These are phyloP conservation scores for Nakataea oryzae DNA, from an alignment of 2,329 filamentous ascomycete genomes.

Conservation along the genomic window DNA sequence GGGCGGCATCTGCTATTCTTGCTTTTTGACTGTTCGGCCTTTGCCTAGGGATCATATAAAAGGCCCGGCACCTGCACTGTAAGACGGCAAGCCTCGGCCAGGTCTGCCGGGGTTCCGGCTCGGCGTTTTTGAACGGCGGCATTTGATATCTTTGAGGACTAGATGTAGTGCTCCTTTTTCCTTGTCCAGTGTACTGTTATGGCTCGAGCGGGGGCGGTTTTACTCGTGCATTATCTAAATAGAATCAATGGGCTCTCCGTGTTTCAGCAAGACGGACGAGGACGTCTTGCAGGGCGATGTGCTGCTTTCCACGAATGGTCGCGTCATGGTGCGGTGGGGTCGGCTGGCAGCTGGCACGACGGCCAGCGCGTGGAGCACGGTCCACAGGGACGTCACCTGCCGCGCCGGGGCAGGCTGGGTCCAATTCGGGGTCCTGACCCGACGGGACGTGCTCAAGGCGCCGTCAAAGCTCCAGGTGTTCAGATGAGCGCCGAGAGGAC, in stretches of 20 bases:
- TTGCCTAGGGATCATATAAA: neutral
- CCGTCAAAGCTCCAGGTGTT: conserved; percentile 4
- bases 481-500: neutral
- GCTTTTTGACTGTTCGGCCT: too few relatives aligned
- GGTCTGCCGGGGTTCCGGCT: neutral
- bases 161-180: neutral
- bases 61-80: neutral
- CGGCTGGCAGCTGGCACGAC: too few relatives aligned
- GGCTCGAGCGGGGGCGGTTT: neutral
- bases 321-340: too few relatives aligned
- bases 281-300: too few relatives aligned
- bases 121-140: neutral
- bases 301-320: too few relatives aligned
- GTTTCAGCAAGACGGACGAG: neutral
- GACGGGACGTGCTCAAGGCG: neutral
- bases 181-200: too few relatives aligned
- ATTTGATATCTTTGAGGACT: neutral
- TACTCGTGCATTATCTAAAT: neutral
- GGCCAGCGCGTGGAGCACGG: neutral
- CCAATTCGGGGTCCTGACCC: neutral
- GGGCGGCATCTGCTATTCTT: neutral
- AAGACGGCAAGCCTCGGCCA: neutral
- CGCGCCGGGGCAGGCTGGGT: neutral
- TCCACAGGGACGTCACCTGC: neutral
- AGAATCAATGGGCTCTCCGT: neutral